Evolutionary conservation across 2,329 filamentous ascomycete genomes (phyloP).

Genomic region (Penicillium brevicompactum): DNA sequence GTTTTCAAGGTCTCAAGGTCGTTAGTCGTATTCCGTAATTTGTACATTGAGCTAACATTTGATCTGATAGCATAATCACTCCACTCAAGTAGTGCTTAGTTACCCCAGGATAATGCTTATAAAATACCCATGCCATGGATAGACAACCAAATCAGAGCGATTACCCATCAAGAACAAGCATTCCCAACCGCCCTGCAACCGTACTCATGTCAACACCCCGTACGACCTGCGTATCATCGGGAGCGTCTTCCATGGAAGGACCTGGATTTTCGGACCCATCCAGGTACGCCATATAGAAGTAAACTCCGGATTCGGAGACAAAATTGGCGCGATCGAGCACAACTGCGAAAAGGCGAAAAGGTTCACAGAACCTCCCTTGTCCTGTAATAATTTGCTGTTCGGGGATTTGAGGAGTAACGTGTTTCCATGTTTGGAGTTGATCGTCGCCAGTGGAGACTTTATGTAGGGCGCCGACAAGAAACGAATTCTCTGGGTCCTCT

Average conservation of each 20-base stretch:
- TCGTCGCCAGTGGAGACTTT: not conserved
- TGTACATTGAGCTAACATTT: too few species aligned
- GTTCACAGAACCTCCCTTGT: too few species aligned
- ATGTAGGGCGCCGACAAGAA: slow-evolving; percentile 15
- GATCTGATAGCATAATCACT: too few species aligned
- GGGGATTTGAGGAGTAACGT: not conserved
- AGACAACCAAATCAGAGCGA: too few species aligned
- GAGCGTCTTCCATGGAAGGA: not conserved
- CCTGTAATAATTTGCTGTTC: too few species aligned
- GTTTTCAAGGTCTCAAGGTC: too few species aligned
- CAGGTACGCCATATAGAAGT: slow-evolving; percentile 11
- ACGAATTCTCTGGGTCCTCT: not conserved
- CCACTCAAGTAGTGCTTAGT: too few species aligned
- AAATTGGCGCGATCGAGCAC: slow-evolving; percentile 16
- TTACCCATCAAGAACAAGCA: not conserved
- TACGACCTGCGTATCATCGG: not conserved
- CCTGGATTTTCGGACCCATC: not conserved
- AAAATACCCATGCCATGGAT: too few species aligned
- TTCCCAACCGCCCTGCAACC: not conserved
- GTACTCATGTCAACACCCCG: not conserved
- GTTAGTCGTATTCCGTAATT: too few species aligned
- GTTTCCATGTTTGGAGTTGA: not conserved
- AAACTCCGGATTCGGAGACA: slow-evolving; percentile 16
- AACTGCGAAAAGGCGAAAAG: slow-evolving; percentile 11
- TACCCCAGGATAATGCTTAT: too few species aligned